phyloP scores from a whole-genome alignment of 2,329 filamentous ascomycete genomes.

The Colletotrichum spaethianum region DNA sequence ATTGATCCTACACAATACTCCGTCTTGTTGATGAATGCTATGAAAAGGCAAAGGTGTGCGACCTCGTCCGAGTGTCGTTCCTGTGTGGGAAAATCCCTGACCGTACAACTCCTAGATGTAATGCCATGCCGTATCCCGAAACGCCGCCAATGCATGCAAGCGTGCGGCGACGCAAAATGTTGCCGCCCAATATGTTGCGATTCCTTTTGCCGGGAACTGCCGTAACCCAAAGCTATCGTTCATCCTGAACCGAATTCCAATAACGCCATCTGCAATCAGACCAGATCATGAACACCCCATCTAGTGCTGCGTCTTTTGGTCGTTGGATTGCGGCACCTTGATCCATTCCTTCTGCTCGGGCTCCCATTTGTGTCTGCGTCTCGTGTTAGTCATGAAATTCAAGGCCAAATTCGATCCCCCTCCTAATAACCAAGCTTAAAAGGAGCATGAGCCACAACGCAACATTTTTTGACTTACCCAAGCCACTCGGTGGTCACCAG shows the following conservation, averaged over 20 bases:
- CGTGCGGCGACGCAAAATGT: constrained; percentile 26
- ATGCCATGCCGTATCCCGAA: constrained; percentile 19
- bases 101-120: constrained; percentile 31
- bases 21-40: constrained; percentile 23
- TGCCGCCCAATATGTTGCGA: constrained; percentile 13
- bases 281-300: neutral
- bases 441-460: constrained; percentile 6
- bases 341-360: constrained; percentile 72
- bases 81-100: constrained; percentile 17
- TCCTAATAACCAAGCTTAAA: constrained; percentile 7
- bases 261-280: neutral
- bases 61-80: constrained; percentile 20
- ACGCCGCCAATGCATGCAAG: constrained; percentile 33
- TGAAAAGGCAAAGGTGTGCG: neutral
- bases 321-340: constrained; percentile 49
- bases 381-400: constrained; percentile 13
- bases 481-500: constrained; percentile 73
- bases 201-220: neutral
- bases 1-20: constrained; percentile 4
- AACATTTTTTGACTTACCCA: constrained; percentile 64
- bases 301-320: constrained; percentile 17
- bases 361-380: constrained; percentile 72
- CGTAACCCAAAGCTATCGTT: neutral
- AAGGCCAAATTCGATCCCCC: neutral
- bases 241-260: constrained; percentile 2